A percentile compares a stretch with the other conserved stretches of the same genome.
Evolutionary conservation across 352 stramenopile genomes (phyloP).

Genomic region (Phytophthora quininea): DNA sequence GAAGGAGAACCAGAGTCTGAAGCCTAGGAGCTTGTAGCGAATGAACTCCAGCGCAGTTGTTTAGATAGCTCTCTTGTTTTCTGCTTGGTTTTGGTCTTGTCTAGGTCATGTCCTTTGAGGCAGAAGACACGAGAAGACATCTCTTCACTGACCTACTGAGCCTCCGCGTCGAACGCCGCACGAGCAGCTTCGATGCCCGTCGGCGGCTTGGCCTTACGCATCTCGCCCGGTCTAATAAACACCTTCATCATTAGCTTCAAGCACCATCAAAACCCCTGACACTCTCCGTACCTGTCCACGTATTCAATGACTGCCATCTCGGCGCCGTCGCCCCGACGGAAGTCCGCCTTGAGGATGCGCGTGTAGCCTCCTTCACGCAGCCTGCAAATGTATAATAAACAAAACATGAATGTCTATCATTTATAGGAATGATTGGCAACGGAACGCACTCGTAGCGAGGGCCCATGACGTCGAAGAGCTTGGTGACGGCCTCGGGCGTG

Average conservation of each 20-base stretch:
- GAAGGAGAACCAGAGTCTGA: constrained; percentile 62
- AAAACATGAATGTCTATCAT: no score
- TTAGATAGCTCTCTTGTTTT: constrained; percentile 35
- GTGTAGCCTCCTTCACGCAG: constrained; percentile 94
- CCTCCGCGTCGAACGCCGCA: constrained; percentile 50
- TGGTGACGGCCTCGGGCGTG: constrained; percentile 92
- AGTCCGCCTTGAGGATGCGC: constrained; percentile 94
- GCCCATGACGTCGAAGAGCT: constrained; percentile 96
- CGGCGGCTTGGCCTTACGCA: constrained; percentile 77
- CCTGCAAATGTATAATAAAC: constrained; percentile 13
- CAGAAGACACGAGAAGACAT: no score
- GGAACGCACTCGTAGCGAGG: constrained; percentile 92
- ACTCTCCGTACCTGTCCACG: constrained; percentile 87
- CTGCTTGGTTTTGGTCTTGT: constrained; percentile 27
- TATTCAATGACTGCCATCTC: constrained; percentile 99
- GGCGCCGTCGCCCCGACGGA: constrained; percentile 93
- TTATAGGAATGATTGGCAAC: no score
- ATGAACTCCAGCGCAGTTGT: constrained; percentile 10
- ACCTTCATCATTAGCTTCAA: background rate
- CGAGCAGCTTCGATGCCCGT: constrained; percentile 63
- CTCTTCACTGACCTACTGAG: background rate
- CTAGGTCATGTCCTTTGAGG: background rate
- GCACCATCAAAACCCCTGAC: background rate
- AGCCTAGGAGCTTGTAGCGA: constrained; percentile 15
- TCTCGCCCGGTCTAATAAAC: constrained; percentile 73